A percentile compares a stretch with the other conserved stretches of the same genome.
Conservation (phyloP, 495 filamentous ascomycete genomes). For the Recurvomyces mirabilis region DNA sequence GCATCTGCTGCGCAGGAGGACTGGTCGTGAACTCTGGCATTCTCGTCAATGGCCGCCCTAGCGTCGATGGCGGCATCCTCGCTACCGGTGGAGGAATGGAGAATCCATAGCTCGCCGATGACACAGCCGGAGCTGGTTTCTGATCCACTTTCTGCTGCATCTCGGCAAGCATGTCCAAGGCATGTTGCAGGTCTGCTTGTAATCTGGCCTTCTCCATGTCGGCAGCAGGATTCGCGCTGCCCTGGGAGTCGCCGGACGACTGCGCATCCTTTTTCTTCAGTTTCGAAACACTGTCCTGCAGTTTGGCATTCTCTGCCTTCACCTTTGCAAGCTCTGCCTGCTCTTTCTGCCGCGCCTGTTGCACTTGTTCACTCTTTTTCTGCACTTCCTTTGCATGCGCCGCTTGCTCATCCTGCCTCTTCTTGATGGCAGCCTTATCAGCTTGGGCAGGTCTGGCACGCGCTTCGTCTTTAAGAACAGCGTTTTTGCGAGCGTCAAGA, state of each 20-base stretch:
- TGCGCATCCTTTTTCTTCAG: background rate
- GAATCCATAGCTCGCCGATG: too few species aligned
- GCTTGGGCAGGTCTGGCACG: background rate
- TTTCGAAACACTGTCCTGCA: background rate
- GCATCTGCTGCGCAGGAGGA: too few species aligned
- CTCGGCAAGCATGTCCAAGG: background rate
- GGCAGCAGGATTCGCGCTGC: background rate
- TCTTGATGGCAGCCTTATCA: background rate
- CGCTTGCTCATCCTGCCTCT: background rate
- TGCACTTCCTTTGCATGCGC: background rate
- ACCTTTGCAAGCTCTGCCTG: background rate
- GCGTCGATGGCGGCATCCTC: too few species aligned
- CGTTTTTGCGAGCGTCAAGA: background rate
- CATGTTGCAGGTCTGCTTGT: background rate
- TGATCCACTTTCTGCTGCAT: too few species aligned
- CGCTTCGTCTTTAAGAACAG: background rate
- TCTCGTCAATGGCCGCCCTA: too few species aligned
- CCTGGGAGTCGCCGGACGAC: background rate
- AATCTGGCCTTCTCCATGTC: background rate
- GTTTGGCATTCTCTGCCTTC: background rate
- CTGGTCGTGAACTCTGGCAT: too few species aligned
- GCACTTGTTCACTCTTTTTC: background rate
- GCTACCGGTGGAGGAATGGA: too few species aligned
- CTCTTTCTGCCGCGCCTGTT: background rate
- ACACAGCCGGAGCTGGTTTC: too few species aligned